Conservation (phyloP, 257 asterid genomes). For the Marsdenia floribunda region DNA sequence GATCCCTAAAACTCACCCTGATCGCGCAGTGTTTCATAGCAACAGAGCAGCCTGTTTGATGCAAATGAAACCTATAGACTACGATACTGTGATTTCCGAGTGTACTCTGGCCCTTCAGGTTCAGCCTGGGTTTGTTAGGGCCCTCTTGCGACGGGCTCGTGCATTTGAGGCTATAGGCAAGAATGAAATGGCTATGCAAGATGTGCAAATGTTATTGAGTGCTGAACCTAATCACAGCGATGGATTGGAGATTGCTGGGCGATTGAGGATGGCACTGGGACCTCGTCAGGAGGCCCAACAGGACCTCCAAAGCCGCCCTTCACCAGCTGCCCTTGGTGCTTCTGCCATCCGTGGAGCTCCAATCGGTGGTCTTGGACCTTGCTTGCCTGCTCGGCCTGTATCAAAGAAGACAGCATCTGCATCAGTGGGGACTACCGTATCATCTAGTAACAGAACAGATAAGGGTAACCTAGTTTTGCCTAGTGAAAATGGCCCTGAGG, state of each 20-base stretch:
- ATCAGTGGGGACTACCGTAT: constrained; percentile 24
- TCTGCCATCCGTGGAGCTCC: constrained; percentile 97
- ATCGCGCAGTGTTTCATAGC: constrained; percentile 90
- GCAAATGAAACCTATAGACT: constrained; percentile 92
- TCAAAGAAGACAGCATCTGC: constrained; percentile 53
- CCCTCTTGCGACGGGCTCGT: constrained; percentile 83
- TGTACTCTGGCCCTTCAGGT: constrained; percentile 74
- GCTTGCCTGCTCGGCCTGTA: constrained; percentile 79
- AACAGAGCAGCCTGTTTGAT: constrained; percentile 94
- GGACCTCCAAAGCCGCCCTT: constrained; percentile 96
- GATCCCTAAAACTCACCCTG: constrained; percentile 71
- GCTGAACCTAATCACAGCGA: constrained; percentile 64
- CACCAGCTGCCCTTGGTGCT: constrained; percentile 99
- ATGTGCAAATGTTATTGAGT: constrained; percentile 58
- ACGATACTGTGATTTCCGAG: constrained; percentile 76
- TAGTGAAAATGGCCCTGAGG: constrained; percentile 53
- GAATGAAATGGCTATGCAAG: constrained; percentile 78
- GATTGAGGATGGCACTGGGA: constrained; percentile 61
- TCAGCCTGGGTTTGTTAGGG: constrained; percentile 65
- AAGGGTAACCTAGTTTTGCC: constrained; percentile 34
- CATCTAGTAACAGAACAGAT: constrained; percentile 46
- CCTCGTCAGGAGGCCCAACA: constrained; percentile 82
- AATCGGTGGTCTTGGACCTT: constrained; percentile 82
- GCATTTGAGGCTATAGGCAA: constrained; percentile 78
- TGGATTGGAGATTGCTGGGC: constrained; percentile 65